Conservation (phyloP, 2,329 filamentous ascomycete species). For the Hypocreales sp. region DNA sequence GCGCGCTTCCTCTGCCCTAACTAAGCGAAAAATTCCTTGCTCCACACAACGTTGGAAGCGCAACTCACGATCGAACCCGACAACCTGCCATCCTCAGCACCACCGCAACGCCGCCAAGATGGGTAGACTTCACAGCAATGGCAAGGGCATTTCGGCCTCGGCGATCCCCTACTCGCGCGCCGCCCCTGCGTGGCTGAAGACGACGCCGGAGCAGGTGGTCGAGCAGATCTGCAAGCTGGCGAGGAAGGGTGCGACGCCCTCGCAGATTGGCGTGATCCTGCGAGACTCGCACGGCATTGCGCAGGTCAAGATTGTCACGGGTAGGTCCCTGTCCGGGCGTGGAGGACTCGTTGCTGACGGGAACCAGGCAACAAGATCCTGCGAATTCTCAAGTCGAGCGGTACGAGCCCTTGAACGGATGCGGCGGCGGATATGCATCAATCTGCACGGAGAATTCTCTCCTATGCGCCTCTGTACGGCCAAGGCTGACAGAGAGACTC, state of each 20-base stretch:
- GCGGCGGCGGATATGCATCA: conserved; percentile 8
- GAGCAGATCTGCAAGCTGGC: conserved; percentile 99
- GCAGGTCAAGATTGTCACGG: conserved; percentile 94
- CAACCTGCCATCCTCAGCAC: conserved; percentile 14
- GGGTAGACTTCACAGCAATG: conserved; percentile 98
- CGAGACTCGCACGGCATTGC: conserved; percentile 96
- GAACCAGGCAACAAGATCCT: conserved; percentile 93
- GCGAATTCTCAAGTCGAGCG: conserved; percentile 92
- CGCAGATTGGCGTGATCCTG: conserved; percentile 97
- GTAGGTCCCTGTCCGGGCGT: conserved; percentile 39
- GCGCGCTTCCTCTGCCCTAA: conserved; percentile 22
- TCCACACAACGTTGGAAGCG: conserved; percentile 29
- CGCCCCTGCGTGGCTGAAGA: conserved; percentile 93
- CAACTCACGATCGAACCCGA: conserved; percentile 5
- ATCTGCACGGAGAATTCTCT: conserved; percentile 11
- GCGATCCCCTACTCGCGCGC: conserved; percentile 94
- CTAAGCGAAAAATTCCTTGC: conserved; percentile 26
- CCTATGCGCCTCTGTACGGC: conserved; percentile 74
- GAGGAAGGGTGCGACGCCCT: conserved; percentile 96
- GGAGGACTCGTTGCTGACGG: conserved; percentile 18
- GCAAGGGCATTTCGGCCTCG: conserved; percentile 96
- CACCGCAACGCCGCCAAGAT: conserved; percentile 43
- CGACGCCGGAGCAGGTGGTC: conserved; percentile 93
- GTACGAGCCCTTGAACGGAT: conserved; percentile 47
- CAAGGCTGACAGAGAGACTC: conserved; percentile 86